A percentile compares a stretch with the other conserved stretches of the same genome.
phyloP scores from a whole-genome alignment of 495 filamentous ascomycete genomes.

The Aspergillus nidulans region DNA sequence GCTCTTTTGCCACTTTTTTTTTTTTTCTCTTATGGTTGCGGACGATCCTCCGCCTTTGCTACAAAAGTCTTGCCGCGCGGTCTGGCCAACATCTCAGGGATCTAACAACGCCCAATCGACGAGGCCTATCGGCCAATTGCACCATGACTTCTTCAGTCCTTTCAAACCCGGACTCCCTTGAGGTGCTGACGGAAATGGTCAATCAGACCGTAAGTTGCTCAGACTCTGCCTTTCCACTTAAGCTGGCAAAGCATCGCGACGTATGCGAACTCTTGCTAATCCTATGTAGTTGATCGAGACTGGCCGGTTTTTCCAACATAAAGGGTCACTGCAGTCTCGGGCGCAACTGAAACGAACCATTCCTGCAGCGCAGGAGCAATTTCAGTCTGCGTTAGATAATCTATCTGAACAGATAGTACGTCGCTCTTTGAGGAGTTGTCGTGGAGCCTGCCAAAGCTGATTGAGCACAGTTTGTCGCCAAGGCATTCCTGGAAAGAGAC shows the following conservation, averaged over 20 bases:
- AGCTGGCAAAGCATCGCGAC: not conserved
- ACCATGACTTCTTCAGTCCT: constrained; percentile 30
- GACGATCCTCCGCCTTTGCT: not conserved
- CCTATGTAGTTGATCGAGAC: constrained; percentile 43
- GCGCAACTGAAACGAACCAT: constrained; percentile 39
- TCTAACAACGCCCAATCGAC: not conserved
- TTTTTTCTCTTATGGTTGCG: not conserved
- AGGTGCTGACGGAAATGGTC: constrained; percentile 38
- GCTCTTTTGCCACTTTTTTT: not conserved
- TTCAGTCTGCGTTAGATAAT: constrained; percentile 47
- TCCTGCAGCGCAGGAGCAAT: constrained; percentile 41
- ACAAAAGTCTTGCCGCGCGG: not conserved
- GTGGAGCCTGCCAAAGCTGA: constrained; percentile 13
- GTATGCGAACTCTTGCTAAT: constrained; percentile 18
- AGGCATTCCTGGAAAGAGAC: constrained; percentile 43
- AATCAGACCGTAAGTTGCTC: constrained; percentile 39
- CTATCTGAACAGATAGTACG: constrained; percentile 51
- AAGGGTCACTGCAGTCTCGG: constrained; percentile 32
- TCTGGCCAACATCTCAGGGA: not conserved
- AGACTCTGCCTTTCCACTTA: not conserved
- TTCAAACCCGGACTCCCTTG: constrained; percentile 39
- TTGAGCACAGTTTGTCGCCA: constrained; percentile 38
- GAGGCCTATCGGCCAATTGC: not conserved
- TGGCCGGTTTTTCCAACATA: constrained; percentile 42
- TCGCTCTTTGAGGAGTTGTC: constrained; percentile 1